A percentile compares a stretch with the other conserved stretches of the same genome.
Conservation (phyloP, 345 rosid genomes). For the Acer negundo region DNA sequence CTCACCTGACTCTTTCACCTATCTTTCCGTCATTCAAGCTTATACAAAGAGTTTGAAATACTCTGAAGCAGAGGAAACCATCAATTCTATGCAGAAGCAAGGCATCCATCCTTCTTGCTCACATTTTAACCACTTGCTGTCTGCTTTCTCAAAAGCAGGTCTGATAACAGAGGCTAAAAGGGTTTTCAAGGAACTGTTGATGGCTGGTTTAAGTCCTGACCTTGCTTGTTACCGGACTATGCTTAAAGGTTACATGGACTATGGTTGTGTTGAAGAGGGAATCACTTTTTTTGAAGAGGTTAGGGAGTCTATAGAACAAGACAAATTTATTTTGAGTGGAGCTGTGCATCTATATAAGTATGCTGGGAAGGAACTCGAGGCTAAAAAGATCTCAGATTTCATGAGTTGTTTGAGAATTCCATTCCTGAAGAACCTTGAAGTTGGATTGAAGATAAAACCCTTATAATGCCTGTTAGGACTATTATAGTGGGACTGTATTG, state of each 20-base stretch:
- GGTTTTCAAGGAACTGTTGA: slow-evolving; percentile 42
- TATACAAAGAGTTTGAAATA: slow-evolving; percentile 53
- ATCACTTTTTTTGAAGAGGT: slow-evolving; percentile 54
- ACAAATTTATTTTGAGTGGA: slow-evolving; percentile 54
- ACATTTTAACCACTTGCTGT: slow-evolving; percentile 57
- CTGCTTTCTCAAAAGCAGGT: slow-evolving; percentile 59
- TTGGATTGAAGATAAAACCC: slow-evolving; percentile 32
- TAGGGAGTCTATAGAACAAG: slow-evolving; percentile 38
- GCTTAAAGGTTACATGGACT: slow-evolving; percentile 63
- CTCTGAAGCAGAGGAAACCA: slow-evolving; percentile 60
- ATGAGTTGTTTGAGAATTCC: slow-evolving; percentile 34
- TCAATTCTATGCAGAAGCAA: slow-evolving; percentile 51
- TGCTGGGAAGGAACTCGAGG: slow-evolving; percentile 44
- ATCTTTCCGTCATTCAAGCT: slow-evolving; percentile 58
- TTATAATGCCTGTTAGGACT: not conserved
- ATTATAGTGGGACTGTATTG: not conserved
- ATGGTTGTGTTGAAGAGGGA: slow-evolving; percentile 56
- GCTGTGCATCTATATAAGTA: slow-evolving; percentile 60
- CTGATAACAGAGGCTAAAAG: slow-evolving; percentile 59
- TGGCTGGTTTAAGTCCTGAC: slow-evolving; percentile 50
- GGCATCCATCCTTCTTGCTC: slow-evolving; percentile 48
- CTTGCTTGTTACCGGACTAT: slow-evolving; percentile 49
- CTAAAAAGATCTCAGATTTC: slow-evolving; percentile 32
- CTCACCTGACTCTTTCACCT: slow-evolving; percentile 49
- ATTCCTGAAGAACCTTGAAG: slow-evolving; percentile 36